phyloP scores from a whole-genome alignment of 2,329 filamentous ascomycete species.

The Apiospora arundinis region DNA sequence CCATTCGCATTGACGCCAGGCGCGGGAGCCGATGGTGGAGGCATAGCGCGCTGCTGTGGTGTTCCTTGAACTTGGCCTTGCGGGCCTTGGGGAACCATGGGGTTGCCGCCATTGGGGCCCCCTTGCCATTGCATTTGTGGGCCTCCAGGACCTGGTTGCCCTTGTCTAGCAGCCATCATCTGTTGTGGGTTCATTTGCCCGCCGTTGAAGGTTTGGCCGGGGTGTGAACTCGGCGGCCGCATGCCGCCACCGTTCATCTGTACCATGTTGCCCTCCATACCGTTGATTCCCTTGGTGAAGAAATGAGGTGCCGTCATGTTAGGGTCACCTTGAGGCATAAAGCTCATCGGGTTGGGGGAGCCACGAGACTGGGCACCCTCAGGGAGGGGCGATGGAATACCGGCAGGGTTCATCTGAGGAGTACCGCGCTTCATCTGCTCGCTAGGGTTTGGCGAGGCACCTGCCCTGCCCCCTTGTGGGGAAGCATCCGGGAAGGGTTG shows the following conservation, averaged over 20 bases:
- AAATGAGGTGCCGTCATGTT: constrained; percentile 67
- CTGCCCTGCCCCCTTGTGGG: constrained; percentile 70
- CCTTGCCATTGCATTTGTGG: constrained; percentile 57
- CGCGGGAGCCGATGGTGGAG: constrained; percentile 67
- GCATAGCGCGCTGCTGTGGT: constrained; percentile 75
- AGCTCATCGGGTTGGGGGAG: constrained; percentile 70
- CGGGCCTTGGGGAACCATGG: constrained; percentile 51
- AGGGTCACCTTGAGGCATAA: constrained; percentile 65
- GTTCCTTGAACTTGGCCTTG: constrained; percentile 68
- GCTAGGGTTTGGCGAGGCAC: constrained; percentile 76
- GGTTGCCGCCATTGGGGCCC: constrained; percentile 44
- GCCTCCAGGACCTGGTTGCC: constrained; percentile 42
- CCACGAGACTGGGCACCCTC: constrained; percentile 71
- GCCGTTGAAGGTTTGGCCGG: constrained; percentile 55
- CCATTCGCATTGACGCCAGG: constrained; percentile 52
- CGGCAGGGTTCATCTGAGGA: constrained; percentile 73
- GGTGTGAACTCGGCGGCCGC: constrained; percentile 74
- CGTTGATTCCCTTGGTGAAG: constrained; percentile 54
- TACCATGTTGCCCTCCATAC: constrained; percentile 61
- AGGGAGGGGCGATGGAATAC: constrained; percentile 74
- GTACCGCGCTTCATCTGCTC: constrained; percentile 83
- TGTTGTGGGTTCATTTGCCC: constrained; percentile 64
- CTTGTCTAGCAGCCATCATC: constrained; percentile 58
- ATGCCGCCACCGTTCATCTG: constrained; percentile 67
- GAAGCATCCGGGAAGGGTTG: constrained; percentile 73